Percentiles rank a stretch among this genome's conserved stretches.
These are phyloP conservation scores for Amylocarpus encephaloides DNA, from an alignment of 2,329 filamentous ascomycete species.

Conservation along the genomic window DNA sequence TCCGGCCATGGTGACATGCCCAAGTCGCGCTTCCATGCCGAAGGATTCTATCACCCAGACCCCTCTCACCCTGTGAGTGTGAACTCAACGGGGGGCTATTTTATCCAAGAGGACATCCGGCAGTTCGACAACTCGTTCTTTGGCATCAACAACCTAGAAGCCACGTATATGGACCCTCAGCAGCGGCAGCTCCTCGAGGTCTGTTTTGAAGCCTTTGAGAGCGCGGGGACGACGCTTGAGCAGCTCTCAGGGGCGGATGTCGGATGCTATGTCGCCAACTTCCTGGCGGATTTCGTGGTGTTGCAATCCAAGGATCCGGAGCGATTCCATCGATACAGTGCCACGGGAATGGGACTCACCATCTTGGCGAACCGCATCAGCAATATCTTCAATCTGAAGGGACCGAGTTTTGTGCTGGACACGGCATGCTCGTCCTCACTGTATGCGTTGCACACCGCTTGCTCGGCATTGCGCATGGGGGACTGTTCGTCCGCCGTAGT, in stretches of 20 bases:
- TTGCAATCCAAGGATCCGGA: constrained; percentile 16
- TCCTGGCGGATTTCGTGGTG: constrained; percentile 14
- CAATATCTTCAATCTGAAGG: constrained; percentile 29
- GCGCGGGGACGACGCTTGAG: constrained; percentile 20
- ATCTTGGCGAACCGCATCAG: constrained; percentile 28
- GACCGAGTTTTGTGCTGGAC: constrained; percentile 10
- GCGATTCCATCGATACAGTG: constrained; percentile 26
- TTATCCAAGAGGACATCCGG: constrained; percentile 7
- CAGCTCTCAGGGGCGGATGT: constrained; percentile 19
- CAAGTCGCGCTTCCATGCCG: constrained; percentile 12
- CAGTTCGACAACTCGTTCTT: constrained; percentile 22
- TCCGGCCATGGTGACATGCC: constrained; percentile 25
- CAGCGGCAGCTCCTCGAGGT: constrained; percentile 27
- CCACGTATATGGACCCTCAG: constrained; percentile 25
- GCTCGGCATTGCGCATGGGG: constrained; percentile 40
- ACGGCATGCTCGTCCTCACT: constrained; percentile 53
- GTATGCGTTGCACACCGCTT: constrained; percentile 48
- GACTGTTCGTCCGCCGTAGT: constrained; percentile 33
- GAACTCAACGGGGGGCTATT: constrained; percentile 16
- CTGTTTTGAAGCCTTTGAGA: constrained; percentile 26
- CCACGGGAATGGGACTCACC: constrained; percentile 8
- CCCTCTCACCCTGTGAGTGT: constrained; percentile 9
- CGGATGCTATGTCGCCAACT: constrained; percentile 20
- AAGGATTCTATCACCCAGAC: constrained; percentile 13
- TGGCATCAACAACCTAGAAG: constrained; percentile 17